Conservation (phyloP, 1,139 yeast genomes). For the Saccharomyces hybrid region DNA sequence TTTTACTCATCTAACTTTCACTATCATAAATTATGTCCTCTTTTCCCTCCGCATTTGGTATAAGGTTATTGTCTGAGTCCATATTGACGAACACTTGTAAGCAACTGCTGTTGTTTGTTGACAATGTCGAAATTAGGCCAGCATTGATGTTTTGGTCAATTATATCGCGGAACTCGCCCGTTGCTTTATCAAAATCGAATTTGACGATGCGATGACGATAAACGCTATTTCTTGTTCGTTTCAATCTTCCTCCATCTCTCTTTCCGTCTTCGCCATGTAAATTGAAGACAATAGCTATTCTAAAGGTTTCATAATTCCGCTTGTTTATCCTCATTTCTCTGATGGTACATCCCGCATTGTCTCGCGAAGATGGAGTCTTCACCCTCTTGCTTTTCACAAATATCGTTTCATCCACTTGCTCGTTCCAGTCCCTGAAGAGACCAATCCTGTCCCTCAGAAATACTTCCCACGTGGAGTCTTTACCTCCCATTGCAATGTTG, state of each 20-base stretch:
- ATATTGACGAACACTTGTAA: not conserved
- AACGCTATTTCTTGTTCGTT: slow-evolving; percentile 1
- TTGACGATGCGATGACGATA: not conserved
- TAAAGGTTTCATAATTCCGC: slow-evolving; percentile 5
- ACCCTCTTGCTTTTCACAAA: slow-evolving; percentile 2
- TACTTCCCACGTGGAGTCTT: slow-evolving; percentile 29
- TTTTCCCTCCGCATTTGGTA: not conserved
- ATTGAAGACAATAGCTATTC: slow-evolving; percentile 10
- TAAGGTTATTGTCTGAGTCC: not conserved
- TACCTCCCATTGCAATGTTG: slow-evolving; percentile 27
- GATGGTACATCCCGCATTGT: not conserved
- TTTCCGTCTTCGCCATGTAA: slow-evolving; percentile 1
- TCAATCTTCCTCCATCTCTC: not conserved
- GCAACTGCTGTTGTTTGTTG: slow-evolving; percentile 1
- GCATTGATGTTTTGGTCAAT: not conserved
- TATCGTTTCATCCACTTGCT: not conserved
- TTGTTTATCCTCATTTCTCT: not conserved
- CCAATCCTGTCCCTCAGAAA: slow-evolving; percentile 26
- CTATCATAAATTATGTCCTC: slow-evolving; percentile 8
- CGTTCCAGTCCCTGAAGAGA: slow-evolving; percentile 27
- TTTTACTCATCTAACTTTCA: slow-evolving; percentile 3
- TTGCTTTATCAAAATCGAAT: not conserved
- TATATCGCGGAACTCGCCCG: not conserved
- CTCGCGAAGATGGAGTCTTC: slow-evolving; percentile 1
- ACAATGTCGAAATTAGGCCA: not conserved